Conservation (phyloP, 345 rosid genomes). For the Gossypium anomalum region DNA sequence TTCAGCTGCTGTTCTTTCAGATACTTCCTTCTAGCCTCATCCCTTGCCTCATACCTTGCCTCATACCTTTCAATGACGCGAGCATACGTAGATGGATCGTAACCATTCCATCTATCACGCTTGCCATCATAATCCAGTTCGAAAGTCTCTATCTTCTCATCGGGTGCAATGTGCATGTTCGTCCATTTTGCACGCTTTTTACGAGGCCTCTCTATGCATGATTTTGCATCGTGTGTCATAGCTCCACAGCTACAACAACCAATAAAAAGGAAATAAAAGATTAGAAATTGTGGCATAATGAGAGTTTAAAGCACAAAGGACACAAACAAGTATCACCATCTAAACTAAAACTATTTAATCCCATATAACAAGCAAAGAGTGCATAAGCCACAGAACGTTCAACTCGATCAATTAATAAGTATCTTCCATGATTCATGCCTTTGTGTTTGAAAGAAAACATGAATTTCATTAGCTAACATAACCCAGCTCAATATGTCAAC, state of each 20-base stretch:
- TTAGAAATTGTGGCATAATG: neutral
- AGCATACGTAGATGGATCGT: constrained; percentile 61
- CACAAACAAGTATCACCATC: neutral
- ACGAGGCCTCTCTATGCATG: constrained; percentile 85
- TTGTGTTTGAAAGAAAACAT: neutral
- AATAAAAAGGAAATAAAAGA: neutral
- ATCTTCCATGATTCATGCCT: neutral
- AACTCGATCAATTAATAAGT: neutral
- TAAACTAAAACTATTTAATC: neutral
- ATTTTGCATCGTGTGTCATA: constrained; percentile 64
- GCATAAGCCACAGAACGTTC: neutral
- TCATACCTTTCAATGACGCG: constrained; percentile 73
- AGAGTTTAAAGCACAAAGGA: neutral
- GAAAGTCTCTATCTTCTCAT: constrained; percentile 73
- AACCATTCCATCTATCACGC: constrained; percentile 89
- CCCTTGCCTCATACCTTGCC: constrained; percentile 44
- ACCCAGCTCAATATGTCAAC: neutral
- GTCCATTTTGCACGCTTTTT: constrained; percentile 69
- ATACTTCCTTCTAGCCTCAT: constrained; percentile 55
- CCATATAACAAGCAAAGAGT: neutral
- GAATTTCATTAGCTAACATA: neutral
- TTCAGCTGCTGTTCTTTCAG: constrained; percentile 75
- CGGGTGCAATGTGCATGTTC: constrained; percentile 71
- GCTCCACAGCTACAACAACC: constrained; percentile 69
- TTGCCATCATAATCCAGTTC: constrained; percentile 92